A percentile compares a stretch with the other conserved stretches of the same genome.
Evolutionary conservation across 2,329 filamentous ascomycete species (phyloP).

Genomic region (Coniochaeta sp.): DNA sequence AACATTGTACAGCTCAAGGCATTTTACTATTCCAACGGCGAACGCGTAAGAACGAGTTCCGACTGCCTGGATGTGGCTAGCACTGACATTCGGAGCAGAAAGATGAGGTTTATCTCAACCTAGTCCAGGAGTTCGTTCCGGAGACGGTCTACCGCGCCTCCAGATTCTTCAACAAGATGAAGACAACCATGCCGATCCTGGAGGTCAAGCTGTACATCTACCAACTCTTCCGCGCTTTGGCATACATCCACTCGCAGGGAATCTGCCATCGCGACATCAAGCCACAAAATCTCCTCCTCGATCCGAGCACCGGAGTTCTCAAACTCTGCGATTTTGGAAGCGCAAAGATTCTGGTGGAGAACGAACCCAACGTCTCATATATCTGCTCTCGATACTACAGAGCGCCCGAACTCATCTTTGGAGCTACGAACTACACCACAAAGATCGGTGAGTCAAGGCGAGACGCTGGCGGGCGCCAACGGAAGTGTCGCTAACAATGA

Average conservation of each 20-base stretch:
- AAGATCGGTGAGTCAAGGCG: conserved; percentile 76
- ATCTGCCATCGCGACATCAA: conserved; percentile 99
- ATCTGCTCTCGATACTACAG: conserved; percentile 99
- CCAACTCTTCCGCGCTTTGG: conserved; percentile 95
- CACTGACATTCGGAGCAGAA: conserved; percentile 48
- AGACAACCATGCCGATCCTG: conserved; percentile 97
- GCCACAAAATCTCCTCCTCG: conserved; percentile 92
- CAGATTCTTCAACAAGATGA: conserved; percentile 99
- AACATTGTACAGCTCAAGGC: conserved; percentile 99
- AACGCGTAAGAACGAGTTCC: conserved; percentile 59
- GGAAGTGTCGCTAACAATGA: background rate
- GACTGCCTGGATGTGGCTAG: conserved; percentile 6
- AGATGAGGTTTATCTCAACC: conserved; percentile 97
- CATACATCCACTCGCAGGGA: conserved; percentile 98
- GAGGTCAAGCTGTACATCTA: conserved; percentile 99
- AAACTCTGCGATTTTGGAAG: conserved; percentile 99
- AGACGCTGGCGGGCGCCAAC: background rate
- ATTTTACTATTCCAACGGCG: conserved; percentile 99
- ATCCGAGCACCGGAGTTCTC: conserved; percentile 82
- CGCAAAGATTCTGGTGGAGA: conserved; percentile 96
- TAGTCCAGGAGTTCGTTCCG: conserved; percentile 95
- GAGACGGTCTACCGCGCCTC: conserved; percentile 98
- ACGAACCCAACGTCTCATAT: conserved; percentile 98
- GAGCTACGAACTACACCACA: conserved; percentile 97
- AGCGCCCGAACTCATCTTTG: conserved; percentile 95